These are phyloP conservation scores for Centella asiatica DNA, from an alignment of 129 eudicot species.

Conservation along the genomic window DNA sequence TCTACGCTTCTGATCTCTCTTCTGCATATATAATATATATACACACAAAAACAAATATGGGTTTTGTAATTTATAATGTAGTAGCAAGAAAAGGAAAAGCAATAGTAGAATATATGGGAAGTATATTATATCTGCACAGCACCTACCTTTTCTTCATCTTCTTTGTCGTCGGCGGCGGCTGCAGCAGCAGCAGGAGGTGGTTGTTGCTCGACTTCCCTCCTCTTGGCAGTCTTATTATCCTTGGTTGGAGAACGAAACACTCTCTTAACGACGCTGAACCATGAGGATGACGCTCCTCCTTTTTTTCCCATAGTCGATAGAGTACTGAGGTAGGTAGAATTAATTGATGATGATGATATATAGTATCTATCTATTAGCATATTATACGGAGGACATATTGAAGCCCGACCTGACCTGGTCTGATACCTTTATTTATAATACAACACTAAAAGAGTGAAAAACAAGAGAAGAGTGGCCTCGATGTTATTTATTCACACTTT, in stretches of 20 bases:
- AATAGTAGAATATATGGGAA: background rate
- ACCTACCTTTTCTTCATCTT: slow-evolving; percentile 45
- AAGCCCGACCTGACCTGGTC: no score
- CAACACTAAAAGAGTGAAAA: no score
- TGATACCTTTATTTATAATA: no score
- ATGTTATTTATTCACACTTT: no score
- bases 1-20: slow-evolving; percentile 65
- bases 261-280: slow-evolving; percentile 71
- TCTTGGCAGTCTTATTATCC: slow-evolving; percentile 27
- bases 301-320: slow-evolving; percentile 56
- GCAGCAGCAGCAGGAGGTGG: no score
- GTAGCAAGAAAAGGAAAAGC: background rate
- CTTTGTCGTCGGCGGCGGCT: no score
- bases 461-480: no score
- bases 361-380: no score
- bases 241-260: slow-evolving; percentile 70
- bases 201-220: slow-evolving; percentile 32
- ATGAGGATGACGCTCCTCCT: slow-evolving; percentile 47
- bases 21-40: slow-evolving; percentile 23
- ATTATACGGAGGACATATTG: no score
- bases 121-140: background rate
- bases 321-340: background rate
- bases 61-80: background rate
- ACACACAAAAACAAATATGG: background rate
- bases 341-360: background rate